A percentile compares a stretch with the other conserved stretches of the same genome.
phyloP scores from a whole-genome alignment of 441 rosid species.

The Euphorbia schlechtendalii region DNA sequence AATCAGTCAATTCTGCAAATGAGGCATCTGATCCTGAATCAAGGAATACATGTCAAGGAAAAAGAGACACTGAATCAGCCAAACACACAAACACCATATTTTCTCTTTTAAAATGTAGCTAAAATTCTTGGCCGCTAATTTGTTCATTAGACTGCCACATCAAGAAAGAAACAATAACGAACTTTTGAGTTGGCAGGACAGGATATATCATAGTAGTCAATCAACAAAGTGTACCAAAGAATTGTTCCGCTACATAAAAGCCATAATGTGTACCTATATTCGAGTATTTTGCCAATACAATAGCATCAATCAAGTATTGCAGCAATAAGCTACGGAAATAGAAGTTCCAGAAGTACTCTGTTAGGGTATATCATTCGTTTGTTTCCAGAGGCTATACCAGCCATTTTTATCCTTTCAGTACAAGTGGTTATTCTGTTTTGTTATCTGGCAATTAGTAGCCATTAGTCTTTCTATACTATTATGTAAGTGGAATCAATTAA shows the following conservation, averaged over 20 bases:
- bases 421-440: too few relatives aligned
- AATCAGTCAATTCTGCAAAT: conserved; percentile 59
- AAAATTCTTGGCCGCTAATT: not conserved
- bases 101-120: too few relatives aligned
- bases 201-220: not conserved
- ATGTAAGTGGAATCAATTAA: too few relatives aligned
- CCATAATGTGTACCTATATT: too few relatives aligned
- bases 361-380: too few relatives aligned
- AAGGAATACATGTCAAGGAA: not conserved
- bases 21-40: conserved; percentile 59
- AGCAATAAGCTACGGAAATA: not conserved
- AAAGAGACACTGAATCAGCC: not conserved
- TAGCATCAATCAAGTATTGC: not conserved
- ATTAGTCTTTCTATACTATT: too few relatives aligned
- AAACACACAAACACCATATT: not conserved
- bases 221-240: not conserved
- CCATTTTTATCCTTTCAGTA: too few relatives aligned
- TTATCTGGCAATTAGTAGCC: too few relatives aligned
- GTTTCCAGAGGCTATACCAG: too few relatives aligned
- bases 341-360: too few relatives aligned
- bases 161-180: not conserved
- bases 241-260: not conserved
- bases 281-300: too few relatives aligned
- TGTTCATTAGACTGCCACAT: not conserved
- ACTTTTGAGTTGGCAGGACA: not conserved